Percentiles rank a stretch among this genome's conserved stretches.
phyloP scores from a whole-genome alignment of 768 basidiomycete genomes.

The Suillus tomentosus region DNA sequence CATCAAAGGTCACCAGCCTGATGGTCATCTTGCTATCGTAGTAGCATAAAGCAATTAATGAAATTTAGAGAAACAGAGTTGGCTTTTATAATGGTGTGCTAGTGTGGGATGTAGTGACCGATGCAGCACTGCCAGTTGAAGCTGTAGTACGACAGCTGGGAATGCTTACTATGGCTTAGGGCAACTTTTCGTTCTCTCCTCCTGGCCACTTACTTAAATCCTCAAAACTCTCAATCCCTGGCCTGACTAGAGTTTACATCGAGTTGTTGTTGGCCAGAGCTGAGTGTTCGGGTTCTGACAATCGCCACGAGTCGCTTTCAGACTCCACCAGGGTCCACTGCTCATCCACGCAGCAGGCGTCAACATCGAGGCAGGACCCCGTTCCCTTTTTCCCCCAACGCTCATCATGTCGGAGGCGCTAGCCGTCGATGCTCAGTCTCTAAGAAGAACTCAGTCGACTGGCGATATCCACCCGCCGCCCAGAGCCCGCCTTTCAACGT shows the following conservation, averaged over 20 bases:
- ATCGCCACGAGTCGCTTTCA: slow-evolving; percentile 16
- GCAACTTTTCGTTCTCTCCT: neutral
- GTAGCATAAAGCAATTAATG: neutral
- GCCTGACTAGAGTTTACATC: neutral
- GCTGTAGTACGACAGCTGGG: slow-evolving; percentile 1
- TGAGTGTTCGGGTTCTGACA: neutral
- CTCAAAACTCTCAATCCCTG: neutral
- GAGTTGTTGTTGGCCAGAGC: neutral
- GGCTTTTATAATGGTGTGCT: neutral
- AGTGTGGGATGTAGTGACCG: neutral
- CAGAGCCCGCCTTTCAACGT: slow-evolving; percentile 31
- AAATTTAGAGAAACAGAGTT: neutral
- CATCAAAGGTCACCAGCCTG: slow-evolving; percentile 77
- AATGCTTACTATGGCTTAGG: slow-evolving; percentile 7
- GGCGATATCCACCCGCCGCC: slow-evolving; percentile 34
- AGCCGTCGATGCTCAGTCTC: slow-evolving; percentile 33
- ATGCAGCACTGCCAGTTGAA: neutral
- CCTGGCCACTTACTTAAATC: neutral
- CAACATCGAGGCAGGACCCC: slow-evolving; percentile 24
- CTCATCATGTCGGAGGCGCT: slow-evolving; percentile 31
- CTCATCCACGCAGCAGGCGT: slow-evolving; percentile 32
- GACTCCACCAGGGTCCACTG: neutral
- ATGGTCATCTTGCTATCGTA: slow-evolving; percentile 32
- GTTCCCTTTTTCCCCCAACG: slow-evolving; percentile 21
- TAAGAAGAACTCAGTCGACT: slow-evolving; percentile 38